These are phyloP conservation scores for Leptographium radiaticola DNA, from an alignment of 2,329 filamentous ascomycete genomes.

Conservation along the genomic window DNA sequence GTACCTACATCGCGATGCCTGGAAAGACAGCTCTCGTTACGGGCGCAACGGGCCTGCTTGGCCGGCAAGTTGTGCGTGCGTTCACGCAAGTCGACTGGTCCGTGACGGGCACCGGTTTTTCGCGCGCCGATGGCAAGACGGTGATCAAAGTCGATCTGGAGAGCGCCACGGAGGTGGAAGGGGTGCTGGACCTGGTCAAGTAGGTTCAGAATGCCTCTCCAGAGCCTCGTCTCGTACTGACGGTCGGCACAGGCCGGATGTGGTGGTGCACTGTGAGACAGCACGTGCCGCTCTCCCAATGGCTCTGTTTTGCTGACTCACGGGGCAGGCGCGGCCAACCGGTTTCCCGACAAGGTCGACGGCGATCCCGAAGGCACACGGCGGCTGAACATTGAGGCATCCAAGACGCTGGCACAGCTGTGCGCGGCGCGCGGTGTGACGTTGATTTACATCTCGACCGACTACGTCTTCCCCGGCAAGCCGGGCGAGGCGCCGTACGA, in stretches of 20 bases:
- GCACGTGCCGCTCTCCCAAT: conserved; percentile 16
- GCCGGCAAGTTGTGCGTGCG: conserved; percentile 59
- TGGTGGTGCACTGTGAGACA: conserved; percentile 70
- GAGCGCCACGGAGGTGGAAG: conserved; percentile 31
- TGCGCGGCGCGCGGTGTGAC: conserved; percentile 48
- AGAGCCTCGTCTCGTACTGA: background rate
- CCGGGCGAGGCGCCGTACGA: conserved; percentile 78
- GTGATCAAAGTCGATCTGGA: conserved; percentile 48
- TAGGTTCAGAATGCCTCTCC: conserved; percentile 16
- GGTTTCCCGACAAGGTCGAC: conserved; percentile 77
- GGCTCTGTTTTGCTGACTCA: background rate
- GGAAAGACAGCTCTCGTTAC: conserved; percentile 57
- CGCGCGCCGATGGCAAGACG: conserved; percentile 56
- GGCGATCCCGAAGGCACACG: conserved; percentile 63
- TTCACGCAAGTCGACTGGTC: conserved; percentile 57
- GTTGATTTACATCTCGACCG: conserved; percentile 68
- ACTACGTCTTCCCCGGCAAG: conserved; percentile 65
- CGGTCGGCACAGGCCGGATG: conserved; percentile 44
- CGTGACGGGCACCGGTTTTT: conserved; percentile 62
- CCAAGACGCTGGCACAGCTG: conserved; percentile 50
- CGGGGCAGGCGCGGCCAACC: conserved; percentile 58
- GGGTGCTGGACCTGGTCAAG: conserved; percentile 40
- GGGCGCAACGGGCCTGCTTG: conserved; percentile 72
- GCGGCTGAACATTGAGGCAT: conserved; percentile 62
- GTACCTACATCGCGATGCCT: conserved; percentile 16